phyloP scores from a whole-genome alignment of 2,329 filamentous ascomycete genomes.

The Talaromyces sp. region DNA sequence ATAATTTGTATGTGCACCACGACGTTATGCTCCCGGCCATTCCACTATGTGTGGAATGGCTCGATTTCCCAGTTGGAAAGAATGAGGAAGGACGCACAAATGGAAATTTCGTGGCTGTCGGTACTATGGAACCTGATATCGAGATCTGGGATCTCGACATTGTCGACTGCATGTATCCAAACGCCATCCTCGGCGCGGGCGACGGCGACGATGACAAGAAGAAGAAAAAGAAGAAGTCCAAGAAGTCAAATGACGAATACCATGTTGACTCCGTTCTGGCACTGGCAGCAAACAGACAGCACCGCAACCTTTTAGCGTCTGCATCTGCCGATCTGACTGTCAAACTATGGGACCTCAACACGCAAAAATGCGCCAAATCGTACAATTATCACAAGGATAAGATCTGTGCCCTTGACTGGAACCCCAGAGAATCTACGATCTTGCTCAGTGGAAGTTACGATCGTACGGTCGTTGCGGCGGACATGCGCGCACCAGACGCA shows the following conservation, averaged over 20 bases:
- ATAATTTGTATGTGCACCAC: slow-evolving; percentile 98
- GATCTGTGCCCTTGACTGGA: slow-evolving; percentile 94
- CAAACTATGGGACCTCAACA: slow-evolving; percentile 96
- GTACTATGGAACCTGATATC: slow-evolving; percentile 97
- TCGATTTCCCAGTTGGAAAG: slow-evolving; percentile 85
- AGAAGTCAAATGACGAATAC: slow-evolving; percentile 81
- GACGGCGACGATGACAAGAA: slow-evolving; percentile 47
- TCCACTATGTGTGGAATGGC: slow-evolving; percentile 91
- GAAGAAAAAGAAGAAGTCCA: slow-evolving; percentile 70
- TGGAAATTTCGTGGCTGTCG: slow-evolving; percentile 91
- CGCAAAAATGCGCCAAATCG: slow-evolving; percentile 87
- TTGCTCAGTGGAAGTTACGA: slow-evolving; percentile 94
- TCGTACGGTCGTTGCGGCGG: slow-evolving; percentile 85
- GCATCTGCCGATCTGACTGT: slow-evolving; percentile 95
- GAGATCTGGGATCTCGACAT: slow-evolving; percentile 97
- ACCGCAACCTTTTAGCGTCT: slow-evolving; percentile 90
- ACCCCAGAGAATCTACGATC: slow-evolving; percentile 79
- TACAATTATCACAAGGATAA: slow-evolving; percentile 97
- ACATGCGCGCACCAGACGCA: slow-evolving; percentile 89
- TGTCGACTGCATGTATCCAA: slow-evolving; percentile 96
- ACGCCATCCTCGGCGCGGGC: slow-evolving; percentile 84
- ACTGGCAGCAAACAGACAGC: slow-evolving; percentile 85
- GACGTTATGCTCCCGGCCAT: slow-evolving; percentile 99
- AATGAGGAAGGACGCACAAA: slow-evolving; percentile 60
- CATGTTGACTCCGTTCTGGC: slow-evolving; percentile 93